These are phyloP conservation scores for apple (Malus domestica) DNA, from an alignment of 306 rosid genomes.

Conservation along the genomic window DNA sequence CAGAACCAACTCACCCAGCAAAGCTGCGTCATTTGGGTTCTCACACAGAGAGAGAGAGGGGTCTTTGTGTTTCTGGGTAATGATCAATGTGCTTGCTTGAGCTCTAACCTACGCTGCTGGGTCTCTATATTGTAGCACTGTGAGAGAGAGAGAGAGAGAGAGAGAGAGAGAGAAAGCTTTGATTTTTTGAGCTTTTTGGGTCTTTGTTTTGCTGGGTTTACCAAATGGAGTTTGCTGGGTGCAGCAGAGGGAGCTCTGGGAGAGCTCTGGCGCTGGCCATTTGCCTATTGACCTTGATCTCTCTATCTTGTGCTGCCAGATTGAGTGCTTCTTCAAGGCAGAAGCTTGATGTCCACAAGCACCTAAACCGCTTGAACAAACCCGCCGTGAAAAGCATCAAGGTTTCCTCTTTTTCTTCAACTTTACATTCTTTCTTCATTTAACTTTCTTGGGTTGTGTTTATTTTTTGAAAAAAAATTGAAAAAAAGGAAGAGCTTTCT, in stretches of 20 bases:
- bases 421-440: slow-evolving; percentile 3
- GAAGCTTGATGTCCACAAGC: slow-evolving; percentile 71
- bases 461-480: neutral
- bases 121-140: neutral
- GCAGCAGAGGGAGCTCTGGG: slow-evolving; percentile 19
- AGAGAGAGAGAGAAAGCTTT: neutral
- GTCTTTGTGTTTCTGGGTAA: neutral
- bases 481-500: neutral
- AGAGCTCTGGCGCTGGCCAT: slow-evolving; percentile 16
- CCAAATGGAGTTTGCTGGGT: slow-evolving; percentile 33
- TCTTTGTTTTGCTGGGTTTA: slow-evolving; percentile 8
- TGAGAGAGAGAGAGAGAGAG: neutral
- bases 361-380: slow-evolving; percentile 81
- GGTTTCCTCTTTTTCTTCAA: slow-evolving; percentile 31
- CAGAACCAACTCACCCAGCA: neutral
- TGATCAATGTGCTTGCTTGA: slow-evolving; percentile 16
- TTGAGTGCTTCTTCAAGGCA: slow-evolving; percentile 49
- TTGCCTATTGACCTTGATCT: slow-evolving; percentile 41
- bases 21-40: neutral
- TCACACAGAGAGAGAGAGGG: neutral
- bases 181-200: slow-evolving; percentile 7
- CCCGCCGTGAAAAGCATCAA: slow-evolving; percentile 70
- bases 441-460: slow-evolving; percentile 4
- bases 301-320: slow-evolving; percentile 59
- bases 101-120: neutral